A percentile compares a stretch with the other conserved stretches of the same genome.
Evolutionary conservation across 495 filamentous ascomycete species (phyloP).

Genomic region (Penicillium daleae): DNA sequence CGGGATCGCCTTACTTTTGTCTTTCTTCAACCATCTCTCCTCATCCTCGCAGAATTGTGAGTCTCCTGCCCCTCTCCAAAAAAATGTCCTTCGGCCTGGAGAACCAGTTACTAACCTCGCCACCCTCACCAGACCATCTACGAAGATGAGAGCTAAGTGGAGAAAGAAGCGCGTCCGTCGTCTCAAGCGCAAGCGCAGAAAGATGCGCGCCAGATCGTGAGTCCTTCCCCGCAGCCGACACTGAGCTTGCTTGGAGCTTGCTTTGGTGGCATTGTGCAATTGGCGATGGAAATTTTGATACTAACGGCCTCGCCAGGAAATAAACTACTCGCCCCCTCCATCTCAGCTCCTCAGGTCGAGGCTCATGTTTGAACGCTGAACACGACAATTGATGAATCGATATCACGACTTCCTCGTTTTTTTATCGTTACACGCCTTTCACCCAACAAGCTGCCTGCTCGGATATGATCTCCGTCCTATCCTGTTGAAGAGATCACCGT

Average conservation of each 20-base stretch:
- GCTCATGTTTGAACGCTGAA: constrained; percentile 52
- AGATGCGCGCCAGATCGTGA: constrained; percentile 93
- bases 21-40: constrained; percentile 54
- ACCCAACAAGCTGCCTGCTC: constrained; percentile 36
- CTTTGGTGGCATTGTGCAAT: constrained; percentile 11
- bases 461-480: constrained; percentile 26
- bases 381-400: constrained; percentile 45
- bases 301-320: constrained; percentile 59
- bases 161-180: constrained; percentile 98
- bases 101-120: constrained; percentile 17
- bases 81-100: constrained; percentile 7
- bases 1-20: constrained; percentile 38
- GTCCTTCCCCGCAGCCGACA: constrained; percentile 26
- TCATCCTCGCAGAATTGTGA: constrained; percentile 60
- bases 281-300: background rate
- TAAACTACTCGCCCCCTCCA: constrained; percentile 70
- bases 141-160: constrained; percentile 99
- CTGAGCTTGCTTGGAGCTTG: background rate
- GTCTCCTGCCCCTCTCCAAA: constrained; percentile 28
- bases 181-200: constrained; percentile 99
- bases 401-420: constrained; percentile 43
- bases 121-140: constrained; percentile 35
- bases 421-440: constrained; percentile 39
- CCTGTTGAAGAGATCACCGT: constrained; percentile 31
- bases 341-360: constrained; percentile 57